These are phyloP conservation scores for Acer saccharum DNA, from an alignment of 345 rosid genomes.

Conservation along the genomic window DNA sequence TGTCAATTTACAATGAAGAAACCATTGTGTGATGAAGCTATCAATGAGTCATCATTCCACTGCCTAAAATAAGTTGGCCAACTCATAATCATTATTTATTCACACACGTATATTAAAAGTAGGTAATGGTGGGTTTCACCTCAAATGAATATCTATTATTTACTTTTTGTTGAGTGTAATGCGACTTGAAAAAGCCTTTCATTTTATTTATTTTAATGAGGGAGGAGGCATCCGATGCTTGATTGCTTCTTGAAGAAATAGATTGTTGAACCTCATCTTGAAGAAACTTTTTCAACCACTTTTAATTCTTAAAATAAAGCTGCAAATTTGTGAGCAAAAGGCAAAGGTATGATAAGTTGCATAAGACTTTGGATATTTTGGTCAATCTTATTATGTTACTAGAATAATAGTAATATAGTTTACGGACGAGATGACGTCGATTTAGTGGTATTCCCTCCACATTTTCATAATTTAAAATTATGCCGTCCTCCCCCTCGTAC, in stretches of 20 bases:
- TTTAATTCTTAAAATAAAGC: not conserved
- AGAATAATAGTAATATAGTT: too few species aligned
- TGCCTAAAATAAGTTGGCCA: constrained; percentile 16
- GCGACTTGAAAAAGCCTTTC: not conserved
- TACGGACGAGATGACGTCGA: too few species aligned
- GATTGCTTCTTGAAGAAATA: not conserved
- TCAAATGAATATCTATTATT: not conserved
- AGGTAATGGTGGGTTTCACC: constrained; percentile 1
- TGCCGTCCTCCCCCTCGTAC: too few species aligned
- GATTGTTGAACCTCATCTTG: not conserved
- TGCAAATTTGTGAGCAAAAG: not conserved
- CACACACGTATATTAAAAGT: not conserved
- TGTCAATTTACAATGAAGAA: not conserved
- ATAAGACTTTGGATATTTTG: too few species aligned
- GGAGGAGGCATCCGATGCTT: constrained; percentile 35
- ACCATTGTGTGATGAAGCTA: not conserved
- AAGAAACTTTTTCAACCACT: not conserved
- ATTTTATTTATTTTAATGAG: not conserved
- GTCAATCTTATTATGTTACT: too few species aligned
- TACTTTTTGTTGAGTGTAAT: constrained; percentile 16
- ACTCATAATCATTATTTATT: constrained; percentile 15
- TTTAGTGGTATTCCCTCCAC: accelerated
- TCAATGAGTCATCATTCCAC: constrained; percentile 25
- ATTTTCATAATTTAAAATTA: too few species aligned
- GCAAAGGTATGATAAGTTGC: not conserved